Evolutionary conservation across 768 basidiomycete species (phyloP).

Genomic region (Pisolithus sp.): DNA sequence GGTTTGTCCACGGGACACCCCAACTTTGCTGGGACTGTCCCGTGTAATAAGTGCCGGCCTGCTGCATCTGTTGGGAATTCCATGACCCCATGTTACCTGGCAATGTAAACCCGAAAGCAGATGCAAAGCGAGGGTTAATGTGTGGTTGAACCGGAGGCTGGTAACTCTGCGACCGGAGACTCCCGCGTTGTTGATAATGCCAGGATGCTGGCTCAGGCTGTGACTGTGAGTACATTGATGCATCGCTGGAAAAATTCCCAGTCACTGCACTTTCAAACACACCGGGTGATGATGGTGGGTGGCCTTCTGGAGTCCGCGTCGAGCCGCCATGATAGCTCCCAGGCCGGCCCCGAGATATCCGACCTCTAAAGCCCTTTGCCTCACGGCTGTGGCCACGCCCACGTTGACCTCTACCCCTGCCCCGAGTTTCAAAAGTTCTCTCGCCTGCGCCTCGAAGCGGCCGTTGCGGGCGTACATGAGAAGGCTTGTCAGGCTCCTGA

Average conservation of each 20-base stretch:
- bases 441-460: neutral
- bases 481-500: neutral
- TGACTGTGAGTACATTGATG: slow-evolving; percentile 7
- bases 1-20: slow-evolving; percentile 37
- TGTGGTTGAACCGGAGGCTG: slow-evolving; percentile 61
- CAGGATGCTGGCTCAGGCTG: slow-evolving; percentile 13
- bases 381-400: slow-evolving; percentile 23
- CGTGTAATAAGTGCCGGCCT: slow-evolving; percentile 8
- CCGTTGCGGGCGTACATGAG: neutral
- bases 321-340: neutral
- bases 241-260: slow-evolving; percentile 31
- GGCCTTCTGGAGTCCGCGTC: slow-evolving; percentile 19
- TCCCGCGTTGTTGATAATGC: slow-evolving; percentile 10
- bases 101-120: slow-evolving; percentile 47
- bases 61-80: slow-evolving; percentile 14
- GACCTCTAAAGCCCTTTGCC: neutral
- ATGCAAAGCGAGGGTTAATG: slow-evolving; percentile 77
- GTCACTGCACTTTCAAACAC: slow-evolving; percentile 39
- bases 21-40: slow-evolving; percentile 18
- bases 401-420: neutral
- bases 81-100: slow-evolving; percentile 18
- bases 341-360: neutral
- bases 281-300: slow-evolving; percentile 40
- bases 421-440: neutral
- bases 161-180: slow-evolving; percentile 10